These are phyloP conservation scores for Tricholoma terreum DNA, from an alignment of 768 basidiomycete genomes.

Conservation along the genomic window DNA sequence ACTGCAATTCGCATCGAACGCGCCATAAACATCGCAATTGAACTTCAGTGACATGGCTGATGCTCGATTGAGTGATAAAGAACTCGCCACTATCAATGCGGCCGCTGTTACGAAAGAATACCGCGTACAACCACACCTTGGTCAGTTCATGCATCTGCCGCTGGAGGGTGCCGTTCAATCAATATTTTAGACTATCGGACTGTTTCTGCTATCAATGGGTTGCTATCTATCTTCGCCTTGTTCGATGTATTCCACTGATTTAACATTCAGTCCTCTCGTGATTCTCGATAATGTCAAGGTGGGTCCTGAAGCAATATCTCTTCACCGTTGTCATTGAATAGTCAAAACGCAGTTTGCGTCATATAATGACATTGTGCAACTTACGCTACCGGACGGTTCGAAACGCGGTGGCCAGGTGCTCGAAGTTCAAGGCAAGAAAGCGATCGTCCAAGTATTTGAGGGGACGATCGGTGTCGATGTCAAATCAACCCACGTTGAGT, in stretches of 20 bases:
- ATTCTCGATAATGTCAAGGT: conserved; percentile 99
- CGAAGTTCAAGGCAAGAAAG: conserved; percentile 98
- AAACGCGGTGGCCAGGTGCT: conserved; percentile 96
- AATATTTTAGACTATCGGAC: conserved; percentile 80
- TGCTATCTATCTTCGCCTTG: not conserved
- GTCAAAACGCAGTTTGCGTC: conserved; percentile 72
- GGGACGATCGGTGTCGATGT: conserved; percentile 98
- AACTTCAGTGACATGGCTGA: conserved; percentile 36
- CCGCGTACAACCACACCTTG: conserved; percentile 85
- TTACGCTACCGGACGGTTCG: conserved; percentile 93
- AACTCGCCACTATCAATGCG: conserved; percentile 78
- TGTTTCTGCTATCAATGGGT: conserved; percentile 99
- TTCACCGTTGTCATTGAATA: conserved; percentile 2
- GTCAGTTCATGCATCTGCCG: conserved; percentile 41
- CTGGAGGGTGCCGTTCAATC: conserved; percentile 10
- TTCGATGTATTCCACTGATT: conserved; percentile 11
- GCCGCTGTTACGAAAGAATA: conserved; percentile 88
- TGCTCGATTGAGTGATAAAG: conserved; percentile 66
- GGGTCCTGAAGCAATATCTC: conserved; percentile 19
- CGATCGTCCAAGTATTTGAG: conserved; percentile 99
- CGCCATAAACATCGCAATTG: not conserved
- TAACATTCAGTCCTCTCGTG: conserved; percentile 73
- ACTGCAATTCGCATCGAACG: not conserved
- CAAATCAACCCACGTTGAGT: conserved; percentile 95
- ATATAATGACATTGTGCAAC: conserved; percentile 96